Evolutionary conservation across 1,284 basidiomycete genomes (phyloP).

Genomic region (Ganoderma sinense): DNA sequence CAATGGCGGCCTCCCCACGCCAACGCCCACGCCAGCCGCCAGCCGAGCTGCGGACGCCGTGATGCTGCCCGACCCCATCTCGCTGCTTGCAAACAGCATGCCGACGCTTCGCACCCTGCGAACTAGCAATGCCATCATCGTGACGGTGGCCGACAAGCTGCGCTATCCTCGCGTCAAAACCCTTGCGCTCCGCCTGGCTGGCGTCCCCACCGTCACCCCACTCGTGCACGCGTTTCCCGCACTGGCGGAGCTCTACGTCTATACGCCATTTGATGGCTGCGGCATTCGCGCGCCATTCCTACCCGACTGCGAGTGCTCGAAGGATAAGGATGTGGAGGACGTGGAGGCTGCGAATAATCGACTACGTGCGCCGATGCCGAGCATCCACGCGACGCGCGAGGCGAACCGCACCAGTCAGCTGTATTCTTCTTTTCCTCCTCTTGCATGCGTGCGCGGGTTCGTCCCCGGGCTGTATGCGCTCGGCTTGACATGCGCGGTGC

Average conservation of each 20-base stretch:
- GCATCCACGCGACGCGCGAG: slow-evolving; percentile 22
- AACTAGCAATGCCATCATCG: slow-evolving; percentile 22
- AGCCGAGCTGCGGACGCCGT: slow-evolving; percentile 7
- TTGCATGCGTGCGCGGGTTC: slow-evolving; percentile 23
- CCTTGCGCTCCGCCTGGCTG: slow-evolving; percentile 23
- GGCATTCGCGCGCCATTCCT: slow-evolving; percentile 7
- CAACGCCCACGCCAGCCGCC: neutral
- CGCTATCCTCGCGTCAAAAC: slow-evolving; percentile 24
- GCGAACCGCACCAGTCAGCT: slow-evolving; percentile 24
- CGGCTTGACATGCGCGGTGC: slow-evolving; percentile 19
- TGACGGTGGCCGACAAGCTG: slow-evolving; percentile 24
- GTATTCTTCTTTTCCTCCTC: slow-evolving; percentile 26
- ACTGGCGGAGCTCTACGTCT: slow-evolving; percentile 23
- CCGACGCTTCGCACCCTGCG: slow-evolving; percentile 15
- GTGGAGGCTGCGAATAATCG: too few relatives aligned
- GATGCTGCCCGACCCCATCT: slow-evolving; percentile 21
- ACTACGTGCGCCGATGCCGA: slow-evolving; percentile 12
- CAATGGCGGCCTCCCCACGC: neutral
- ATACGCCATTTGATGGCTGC: slow-evolving; percentile 29
- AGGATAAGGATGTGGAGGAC: too few relatives aligned
- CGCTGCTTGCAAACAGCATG: slow-evolving; percentile 24
- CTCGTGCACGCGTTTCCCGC: slow-evolving; percentile 29
- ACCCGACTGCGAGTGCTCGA: neutral
- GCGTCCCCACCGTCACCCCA: slow-evolving; percentile 25
- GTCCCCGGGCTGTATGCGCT: slow-evolving; percentile 26